A percentile compares a stretch with the other conserved stretches of the same genome.
Evolutionary conservation across 805 yeast species (phyloP).

Genomic region (Wickerhamomyces strasburgensis): DNA sequence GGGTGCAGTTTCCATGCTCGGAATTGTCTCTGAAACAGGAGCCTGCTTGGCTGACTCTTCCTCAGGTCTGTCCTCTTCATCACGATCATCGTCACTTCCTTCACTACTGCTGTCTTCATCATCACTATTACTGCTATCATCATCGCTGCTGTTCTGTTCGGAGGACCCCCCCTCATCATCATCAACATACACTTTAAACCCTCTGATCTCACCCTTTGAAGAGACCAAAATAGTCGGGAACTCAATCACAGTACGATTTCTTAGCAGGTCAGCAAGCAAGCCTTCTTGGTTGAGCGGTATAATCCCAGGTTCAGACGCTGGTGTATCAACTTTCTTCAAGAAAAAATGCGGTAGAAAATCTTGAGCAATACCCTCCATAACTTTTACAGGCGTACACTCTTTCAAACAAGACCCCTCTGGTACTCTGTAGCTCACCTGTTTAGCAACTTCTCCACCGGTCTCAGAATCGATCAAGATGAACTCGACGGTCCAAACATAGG

Average conservation of each 20-base stretch:
- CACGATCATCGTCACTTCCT: conserved; percentile 11
- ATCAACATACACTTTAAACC: conserved; percentile 25
- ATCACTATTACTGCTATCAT: conserved; percentile 3
- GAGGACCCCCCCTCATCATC: conserved; percentile 12
- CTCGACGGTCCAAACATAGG: conserved; percentile 77
- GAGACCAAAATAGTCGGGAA: conserved; percentile 65
- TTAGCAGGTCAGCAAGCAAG: conserved; percentile 45
- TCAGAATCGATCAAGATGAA: conserved; percentile 45
- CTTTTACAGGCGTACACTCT: conserved; percentile 28
- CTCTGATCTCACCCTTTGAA: conserved; percentile 23
- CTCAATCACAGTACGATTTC: conserved; percentile 61
- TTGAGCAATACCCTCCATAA: conserved; percentile 14
- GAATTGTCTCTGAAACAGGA: not conserved
- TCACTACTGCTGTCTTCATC: conserved; percentile 6
- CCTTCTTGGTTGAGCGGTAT: conserved; percentile 32
- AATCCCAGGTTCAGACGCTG: conserved; percentile 32
- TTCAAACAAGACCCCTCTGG: conserved; percentile 28
- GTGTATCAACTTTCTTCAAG: conserved; percentile 26
- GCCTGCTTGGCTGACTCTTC: conserved; percentile 16
- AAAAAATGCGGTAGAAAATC: conserved; percentile 23
- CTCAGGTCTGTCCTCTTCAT: conserved; percentile 20
- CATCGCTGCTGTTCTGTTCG: not conserved
- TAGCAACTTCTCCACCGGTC: conserved; percentile 24
- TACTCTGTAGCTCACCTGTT: conserved; percentile 34
- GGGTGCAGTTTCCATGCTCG: no score